Percentiles rank a stretch among this genome's conserved stretches.
Conservation (phyloP, 2,329 filamentous ascomycete species). For the Albifimbria verrucaria region DNA sequence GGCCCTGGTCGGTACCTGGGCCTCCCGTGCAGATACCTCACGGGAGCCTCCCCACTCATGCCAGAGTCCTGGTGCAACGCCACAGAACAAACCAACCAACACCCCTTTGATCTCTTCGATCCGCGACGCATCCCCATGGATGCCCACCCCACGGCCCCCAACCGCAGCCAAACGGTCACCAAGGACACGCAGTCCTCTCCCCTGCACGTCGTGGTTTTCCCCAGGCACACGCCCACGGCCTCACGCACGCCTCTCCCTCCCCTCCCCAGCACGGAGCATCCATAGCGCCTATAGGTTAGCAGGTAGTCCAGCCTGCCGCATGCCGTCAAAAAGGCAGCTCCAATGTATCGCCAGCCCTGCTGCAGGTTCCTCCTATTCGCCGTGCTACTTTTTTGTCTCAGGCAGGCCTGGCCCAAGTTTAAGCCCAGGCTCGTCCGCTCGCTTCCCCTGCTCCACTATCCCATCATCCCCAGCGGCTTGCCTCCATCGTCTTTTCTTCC, state of each 20-base stretch:
- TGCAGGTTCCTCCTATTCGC: constrained; percentile 9
- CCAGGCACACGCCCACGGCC: no score
- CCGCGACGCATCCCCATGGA: no score
- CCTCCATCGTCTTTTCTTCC: constrained; percentile 21
- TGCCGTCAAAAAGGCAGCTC: neutral
- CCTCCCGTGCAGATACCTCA: constrained; percentile 2
- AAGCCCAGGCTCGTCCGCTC: constrained; percentile 7
- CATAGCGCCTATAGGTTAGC: neutral
- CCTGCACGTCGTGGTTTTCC: no score
- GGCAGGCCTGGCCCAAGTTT: neutral
- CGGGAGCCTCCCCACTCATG: neutral
- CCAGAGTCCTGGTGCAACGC: neutral
- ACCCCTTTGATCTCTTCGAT: no score
- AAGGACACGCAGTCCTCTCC: no score
- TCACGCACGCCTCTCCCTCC: neutral
- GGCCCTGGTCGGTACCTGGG: neutral
- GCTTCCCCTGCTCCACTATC: constrained; percentile 18
- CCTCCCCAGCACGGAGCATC: no score
- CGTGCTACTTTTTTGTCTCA: constrained; percentile 9
- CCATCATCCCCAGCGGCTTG: constrained; percentile 17
- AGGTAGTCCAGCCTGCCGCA: neutral
- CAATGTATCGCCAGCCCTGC: constrained; percentile 14
- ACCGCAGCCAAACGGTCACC: no score
- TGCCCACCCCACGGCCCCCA: no score
- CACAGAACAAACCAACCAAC: neutral